Evolutionary conservation across 768 basidiomycete species (phyloP), one percentile per base, ranked within the genome.

Genomic region (Termitomyces sp.): DNA sequence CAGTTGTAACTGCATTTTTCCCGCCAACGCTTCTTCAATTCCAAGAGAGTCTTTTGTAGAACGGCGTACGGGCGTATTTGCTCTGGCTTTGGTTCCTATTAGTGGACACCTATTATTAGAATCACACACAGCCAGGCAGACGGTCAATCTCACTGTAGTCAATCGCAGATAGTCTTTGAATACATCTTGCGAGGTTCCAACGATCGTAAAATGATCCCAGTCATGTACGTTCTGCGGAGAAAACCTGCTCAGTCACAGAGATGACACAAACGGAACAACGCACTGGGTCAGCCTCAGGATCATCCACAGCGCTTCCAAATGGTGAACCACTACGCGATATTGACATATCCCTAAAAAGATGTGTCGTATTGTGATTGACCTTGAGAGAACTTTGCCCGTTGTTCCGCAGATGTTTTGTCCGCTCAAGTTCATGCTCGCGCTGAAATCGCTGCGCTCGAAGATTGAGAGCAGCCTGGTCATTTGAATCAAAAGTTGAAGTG

Each of bases 131-230:
- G 30, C 27, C 34, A 54, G 25, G 23, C 21, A 25, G 19, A 41
- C 32, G 23, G 25, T 37, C 54, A 45, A 58, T 25, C 81, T 59
- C 62, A 94, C 94, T 63, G 91, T 88, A 45, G 97, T 99, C 55
- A 99, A 73, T 43, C 97, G 85, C 17, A 99, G 76, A 70, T 98
- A 99, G 59, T 95, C 91, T 76, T 98, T 99, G 79, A 98, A 98
- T 25, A 97, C 73, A 62, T 89, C 89, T 64, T 80, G 79, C 52
- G 82, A 94, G 41, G 89, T 95, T 49, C 97, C 97, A 55, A 96
- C 93, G 64, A 99, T 98, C 7, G 95, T 98, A 71, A 86, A 80
- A 57, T 85, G 85, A 74, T 99, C 97, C 97, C 97, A 99, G 68
- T 95, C 88, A 52, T 94, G 87, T 9, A 96, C 94, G 64, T 95